A percentile compares a stretch with the other conserved stretches of the same genome.
Conservation (phyloP, 192 early-diverging fungal species). For the Backusella sp. region DNA sequence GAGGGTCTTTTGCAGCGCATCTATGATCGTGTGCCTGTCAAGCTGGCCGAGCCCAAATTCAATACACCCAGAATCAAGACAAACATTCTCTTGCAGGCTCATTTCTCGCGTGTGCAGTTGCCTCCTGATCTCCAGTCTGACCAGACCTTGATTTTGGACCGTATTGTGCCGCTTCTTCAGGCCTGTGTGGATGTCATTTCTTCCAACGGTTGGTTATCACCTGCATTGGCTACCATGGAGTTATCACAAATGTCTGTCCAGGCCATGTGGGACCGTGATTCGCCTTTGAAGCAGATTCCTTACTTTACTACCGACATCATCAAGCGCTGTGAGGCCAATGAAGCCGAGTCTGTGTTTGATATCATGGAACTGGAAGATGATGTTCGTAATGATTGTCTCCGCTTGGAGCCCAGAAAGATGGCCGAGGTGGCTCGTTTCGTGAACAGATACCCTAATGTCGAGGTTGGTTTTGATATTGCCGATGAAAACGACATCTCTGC, state of each 20-base stretch:
- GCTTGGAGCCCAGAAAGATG: conserved; percentile 63
- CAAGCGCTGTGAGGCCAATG: conserved; percentile 63
- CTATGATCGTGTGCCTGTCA: conserved; percentile 82
- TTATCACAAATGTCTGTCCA: conserved; percentile 97
- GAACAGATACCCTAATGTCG: conserved; percentile 93
- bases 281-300: conserved; percentile 90
- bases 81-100: conserved; percentile 91
- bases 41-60: conserved; percentile 68
- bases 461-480: conserved; percentile 70
- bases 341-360: conserved; percentile 88
- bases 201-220: conserved; percentile 86
- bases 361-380: conserved; percentile 93
- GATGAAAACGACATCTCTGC: conserved; percentile 59
- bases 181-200: conserved; percentile 94
- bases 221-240: conserved; percentile 94
- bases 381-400: conserved; percentile 64
- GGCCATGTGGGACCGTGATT: conserved; percentile 93
- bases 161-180: conserved; percentile 86
- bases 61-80: conserved; percentile 91
- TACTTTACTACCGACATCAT: conserved; percentile 75
- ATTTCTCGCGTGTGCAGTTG: conserved; percentile 87
- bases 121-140: conserved; percentile 94
- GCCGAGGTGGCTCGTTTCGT: conserved; percentile 82
- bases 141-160: conserved; percentile 60
- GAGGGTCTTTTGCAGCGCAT: conserved; percentile 73